Evolutionary conservation across 2,329 filamentous ascomycete genomes (phyloP), one percentile per base, ranked within the genome.

Genomic region (Grosmannia penicillata): DNA sequence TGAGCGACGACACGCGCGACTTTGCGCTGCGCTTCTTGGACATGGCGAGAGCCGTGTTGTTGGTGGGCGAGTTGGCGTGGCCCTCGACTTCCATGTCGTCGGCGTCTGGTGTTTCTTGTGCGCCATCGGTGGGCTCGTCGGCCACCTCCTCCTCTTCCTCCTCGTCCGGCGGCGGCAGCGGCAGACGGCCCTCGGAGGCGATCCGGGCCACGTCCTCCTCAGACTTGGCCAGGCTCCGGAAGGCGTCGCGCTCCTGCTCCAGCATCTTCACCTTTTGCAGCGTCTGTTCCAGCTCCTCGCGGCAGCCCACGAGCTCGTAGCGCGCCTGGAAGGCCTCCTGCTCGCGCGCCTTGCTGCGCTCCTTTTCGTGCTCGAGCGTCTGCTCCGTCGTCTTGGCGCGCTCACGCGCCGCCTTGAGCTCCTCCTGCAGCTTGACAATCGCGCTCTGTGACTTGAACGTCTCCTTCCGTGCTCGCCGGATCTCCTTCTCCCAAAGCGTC

Each of bases 211-310:
- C 70, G 17, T 56, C 53, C 52, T 84, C 79, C 50, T 85, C 79
- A 48, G 81, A 80, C 57, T 80, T 70, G 24, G 81, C 70, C 36
- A 76, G 75, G 3, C 72, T 76, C 59, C 80, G 82, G 51, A 82
- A 70, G 4, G 78, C 74, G 53, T 85, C 80, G 8, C 79, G 76
- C 56, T 87, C 82, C 51, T 81, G 73, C 52, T 85, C 79, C 14
- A 81, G 65, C 24, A 78, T 58, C 53, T 70, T 74, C 47, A 82
- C 63, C 33, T 66, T 69, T 45, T 79, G 75, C 34, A 71, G 63
- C 15, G 78, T 65, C 43, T 75, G 68, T 19, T 75, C 65, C 3
- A 86, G 62, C 53, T 83, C 74, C 51, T 83, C 76, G 46, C 82
- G 70, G 36, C 76, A 56, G 29, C 70, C 66, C 38, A 75, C 72